phyloP scores from a whole-genome alignment of 75 land plant species.

The Larix kaempferi region DNA sequence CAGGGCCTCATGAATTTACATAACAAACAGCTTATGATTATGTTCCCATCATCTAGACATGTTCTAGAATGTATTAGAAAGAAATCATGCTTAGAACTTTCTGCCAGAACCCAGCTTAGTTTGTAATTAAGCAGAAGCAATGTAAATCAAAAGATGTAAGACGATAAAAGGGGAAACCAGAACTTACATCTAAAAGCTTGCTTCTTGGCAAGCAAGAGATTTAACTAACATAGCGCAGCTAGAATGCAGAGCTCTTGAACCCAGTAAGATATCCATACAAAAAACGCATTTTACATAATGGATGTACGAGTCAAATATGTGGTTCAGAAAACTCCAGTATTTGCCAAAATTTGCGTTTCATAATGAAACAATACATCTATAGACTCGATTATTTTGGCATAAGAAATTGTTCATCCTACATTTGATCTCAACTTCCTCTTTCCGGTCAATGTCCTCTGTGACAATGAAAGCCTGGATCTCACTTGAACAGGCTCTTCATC shows the following conservation, averaged over 20 bases:
- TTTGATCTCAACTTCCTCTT: constrained; percentile 7
- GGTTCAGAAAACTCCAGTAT: background rate
- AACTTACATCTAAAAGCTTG: background rate
- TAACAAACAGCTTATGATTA: too few species aligned
- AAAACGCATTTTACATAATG: background rate
- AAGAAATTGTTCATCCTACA: background rate
- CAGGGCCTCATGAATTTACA: too few species aligned
- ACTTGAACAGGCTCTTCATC: constrained; percentile 20
- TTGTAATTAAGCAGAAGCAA: background rate
- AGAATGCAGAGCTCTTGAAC: too few species aligned
- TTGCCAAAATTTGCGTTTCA: background rate
- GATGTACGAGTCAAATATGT: background rate
- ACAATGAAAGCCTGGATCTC: constrained; percentile 9
- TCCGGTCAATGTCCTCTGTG: constrained; percentile 11
- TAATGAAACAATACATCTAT: background rate
- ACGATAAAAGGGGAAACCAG: background rate
- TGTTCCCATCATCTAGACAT: too few species aligned
- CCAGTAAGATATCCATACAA: background rate
- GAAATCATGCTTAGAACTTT: background rate
- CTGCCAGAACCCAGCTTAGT: background rate
- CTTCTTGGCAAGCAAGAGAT: background rate
- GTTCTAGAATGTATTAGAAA: too few species aligned
- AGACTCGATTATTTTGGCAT: too few species aligned
- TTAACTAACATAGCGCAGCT: background rate
- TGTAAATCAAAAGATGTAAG: background rate